A percentile compares a stretch with the other conserved stretches of the same genome.
These are phyloP conservation scores for Schwanniomyces sp. DNA, from an alignment of 805 yeast genomes.

Conservation along the genomic window DNA sequence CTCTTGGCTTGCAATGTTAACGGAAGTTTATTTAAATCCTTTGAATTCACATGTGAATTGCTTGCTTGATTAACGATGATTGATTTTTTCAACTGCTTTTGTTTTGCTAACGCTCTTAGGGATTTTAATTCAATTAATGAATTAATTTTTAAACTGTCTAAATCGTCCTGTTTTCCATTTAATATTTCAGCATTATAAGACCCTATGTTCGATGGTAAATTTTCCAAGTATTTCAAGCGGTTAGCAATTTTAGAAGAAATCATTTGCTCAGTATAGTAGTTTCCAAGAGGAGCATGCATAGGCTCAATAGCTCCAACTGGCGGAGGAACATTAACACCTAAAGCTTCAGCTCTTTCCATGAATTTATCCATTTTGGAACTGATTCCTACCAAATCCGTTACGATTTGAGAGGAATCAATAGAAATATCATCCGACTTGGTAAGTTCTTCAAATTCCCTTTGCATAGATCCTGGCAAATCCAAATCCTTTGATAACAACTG, in stretches of 20 bases:
- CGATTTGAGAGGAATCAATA: slow-evolving; percentile 2
- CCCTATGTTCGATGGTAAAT: slow-evolving; percentile 69
- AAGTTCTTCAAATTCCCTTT: slow-evolving; percentile 28
- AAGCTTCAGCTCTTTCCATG: slow-evolving; percentile 35
- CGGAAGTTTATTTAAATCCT: slow-evolving; percentile 51
- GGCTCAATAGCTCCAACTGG: slow-evolving; percentile 25
- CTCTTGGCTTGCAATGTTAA: slow-evolving; percentile 67
- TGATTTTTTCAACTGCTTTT: slow-evolving; percentile 65
- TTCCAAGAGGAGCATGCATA: slow-evolving; percentile 47
- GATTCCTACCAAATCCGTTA: slow-evolving; percentile 3
- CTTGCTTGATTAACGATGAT: slow-evolving; percentile 53
- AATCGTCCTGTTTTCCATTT: slow-evolving; percentile 19
- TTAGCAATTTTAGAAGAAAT: slow-evolving; percentile 54
- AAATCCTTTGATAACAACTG: slow-evolving; percentile 65
- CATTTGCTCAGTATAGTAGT: slow-evolving; percentile 49
- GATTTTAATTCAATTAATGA: slow-evolving; percentile 72
- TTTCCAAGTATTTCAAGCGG: slow-evolving; percentile 62
- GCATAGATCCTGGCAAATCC: slow-evolving; percentile 58
- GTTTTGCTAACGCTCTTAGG: slow-evolving; percentile 63
- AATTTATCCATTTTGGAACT: slow-evolving; percentile 11
- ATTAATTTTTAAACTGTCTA: slow-evolving; percentile 60
- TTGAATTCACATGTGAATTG: slow-evolving; percentile 56
- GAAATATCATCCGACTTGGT: slow-evolving; percentile 1
- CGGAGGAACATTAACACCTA: slow-evolving; percentile 36
- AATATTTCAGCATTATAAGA: slow-evolving; percentile 42